Evolutionary conservation across 148 eudicot species (phyloP).

Genomic region (Gaultheria prostrata): DNA sequence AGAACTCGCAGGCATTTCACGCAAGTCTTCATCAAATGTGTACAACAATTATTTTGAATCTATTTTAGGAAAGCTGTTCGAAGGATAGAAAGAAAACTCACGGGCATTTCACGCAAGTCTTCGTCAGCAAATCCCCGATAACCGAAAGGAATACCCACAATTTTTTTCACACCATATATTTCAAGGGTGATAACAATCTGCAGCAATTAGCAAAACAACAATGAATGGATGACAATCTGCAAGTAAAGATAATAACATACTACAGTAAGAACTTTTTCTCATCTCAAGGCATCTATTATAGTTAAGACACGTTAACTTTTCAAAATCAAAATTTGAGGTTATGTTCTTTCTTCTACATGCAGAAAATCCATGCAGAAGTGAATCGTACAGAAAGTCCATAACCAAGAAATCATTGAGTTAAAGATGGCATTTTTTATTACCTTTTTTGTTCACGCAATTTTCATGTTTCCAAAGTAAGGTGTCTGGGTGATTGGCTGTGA

Average conservation of each 20-base stretch:
- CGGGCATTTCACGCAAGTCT: slow-evolving; percentile 69
- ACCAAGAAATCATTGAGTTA: background rate
- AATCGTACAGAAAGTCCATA: background rate
- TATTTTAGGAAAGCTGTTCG: background rate
- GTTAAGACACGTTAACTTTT: background rate
- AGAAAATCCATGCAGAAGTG: background rate
- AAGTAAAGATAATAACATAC: background rate
- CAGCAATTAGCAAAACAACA: slow-evolving; percentile 22
- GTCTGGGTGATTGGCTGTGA: background rate
- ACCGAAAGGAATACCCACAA: slow-evolving; percentile 92
- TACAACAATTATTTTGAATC: too few species aligned
- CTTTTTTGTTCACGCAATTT: background rate
- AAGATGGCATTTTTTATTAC: background rate
- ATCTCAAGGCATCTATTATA: background rate
- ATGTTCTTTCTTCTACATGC: background rate
- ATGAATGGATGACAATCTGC: slow-evolving; percentile 1
- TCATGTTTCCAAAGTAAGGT: background rate
- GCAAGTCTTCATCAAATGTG: slow-evolving; percentile 54
- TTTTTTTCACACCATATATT: slow-evolving; percentile 91
- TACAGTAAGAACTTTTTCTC: background rate
- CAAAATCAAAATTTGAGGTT: background rate
- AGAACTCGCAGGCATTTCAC: slow-evolving; percentile 73
- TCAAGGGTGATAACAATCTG: slow-evolving; percentile 98
- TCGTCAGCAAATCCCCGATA: slow-evolving; percentile 87
- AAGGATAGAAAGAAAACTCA: slow-evolving; percentile 36